Evolutionary conservation across 371 early-diverging fungal genomes (phyloP).

Genomic region (Nematocida ironsii): DNA sequence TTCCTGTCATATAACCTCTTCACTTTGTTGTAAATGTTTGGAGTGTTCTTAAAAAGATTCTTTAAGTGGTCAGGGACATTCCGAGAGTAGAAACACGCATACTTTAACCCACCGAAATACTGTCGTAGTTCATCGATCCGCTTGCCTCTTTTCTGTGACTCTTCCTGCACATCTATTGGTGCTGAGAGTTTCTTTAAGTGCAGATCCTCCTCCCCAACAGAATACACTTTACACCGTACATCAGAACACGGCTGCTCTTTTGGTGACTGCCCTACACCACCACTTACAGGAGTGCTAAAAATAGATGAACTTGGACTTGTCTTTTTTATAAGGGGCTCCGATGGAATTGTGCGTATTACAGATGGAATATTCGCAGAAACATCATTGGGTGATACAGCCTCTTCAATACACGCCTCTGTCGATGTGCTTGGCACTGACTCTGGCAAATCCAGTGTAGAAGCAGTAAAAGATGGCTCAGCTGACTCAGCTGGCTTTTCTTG

Average conservation of each 20-base stretch:
- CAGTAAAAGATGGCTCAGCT: too few relatives aligned
- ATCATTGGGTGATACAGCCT: not conserved
- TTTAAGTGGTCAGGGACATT: constrained; percentile 13
- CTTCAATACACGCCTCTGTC: not conserved
- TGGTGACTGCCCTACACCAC: not conserved
- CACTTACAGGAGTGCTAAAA: not conserved
- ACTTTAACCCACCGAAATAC: constrained; percentile 45
- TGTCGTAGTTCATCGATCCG: not conserved
- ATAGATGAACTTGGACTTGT: not conserved
- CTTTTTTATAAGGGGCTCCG: not conserved
- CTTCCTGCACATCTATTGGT: not conserved
- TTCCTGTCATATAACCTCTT: constrained; percentile 30
- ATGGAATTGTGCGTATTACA: not conserved
- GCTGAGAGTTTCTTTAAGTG: not conserved
- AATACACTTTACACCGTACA: not conserved
- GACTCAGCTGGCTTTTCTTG: not conserved
- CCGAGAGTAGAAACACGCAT: constrained; percentile 27
- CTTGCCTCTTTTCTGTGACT: not conserved
- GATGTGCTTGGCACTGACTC: not conserved
- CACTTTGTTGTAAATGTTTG: not conserved
- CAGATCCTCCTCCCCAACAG: not conserved
- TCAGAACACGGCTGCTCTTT: constrained; percentile 20
- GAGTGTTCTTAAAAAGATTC: not conserved
- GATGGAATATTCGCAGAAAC: not conserved
- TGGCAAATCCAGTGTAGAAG: not conserved